Percentiles rank a stretch among this genome's conserved stretches.
These are phyloP conservation scores for Tanacetum coccineum DNA, from an alignment of 129 eudicot genomes.

Conservation along the genomic window DNA sequence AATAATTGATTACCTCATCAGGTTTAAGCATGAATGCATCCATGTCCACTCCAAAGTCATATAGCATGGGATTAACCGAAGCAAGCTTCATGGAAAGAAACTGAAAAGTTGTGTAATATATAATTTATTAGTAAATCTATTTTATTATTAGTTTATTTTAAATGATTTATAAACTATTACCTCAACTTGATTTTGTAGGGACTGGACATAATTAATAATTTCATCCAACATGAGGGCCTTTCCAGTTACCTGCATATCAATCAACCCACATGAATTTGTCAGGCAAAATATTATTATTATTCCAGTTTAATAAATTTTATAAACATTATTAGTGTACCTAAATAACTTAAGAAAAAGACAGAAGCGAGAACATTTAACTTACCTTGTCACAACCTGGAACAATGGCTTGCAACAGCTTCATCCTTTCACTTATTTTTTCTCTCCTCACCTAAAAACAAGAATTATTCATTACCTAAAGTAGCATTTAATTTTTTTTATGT, in stretches of 20 bases:
- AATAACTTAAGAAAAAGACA: slow-evolving; percentile 7
- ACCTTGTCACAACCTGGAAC: slow-evolving; percentile 99
- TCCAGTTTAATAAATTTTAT: slow-evolving; percentile 5
- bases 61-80: slow-evolving; percentile 65
- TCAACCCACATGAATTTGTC: slow-evolving; percentile 68
- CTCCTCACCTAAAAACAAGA: slow-evolving; percentile 69
- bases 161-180: slow-evolving; percentile 19
- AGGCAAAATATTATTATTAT: slow-evolving; percentile 23
- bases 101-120: slow-evolving; percentile 31
- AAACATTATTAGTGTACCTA: background rate
- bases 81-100: slow-evolving; percentile 93
- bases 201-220: slow-evolving; percentile 93
- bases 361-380: slow-evolving; percentile 23
- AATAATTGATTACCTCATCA: slow-evolving; percentile 51
- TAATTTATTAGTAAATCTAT: background rate
- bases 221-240: slow-evolving; percentile 99
- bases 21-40: slow-evolving; percentile 65
- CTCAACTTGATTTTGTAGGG: slow-evolving; percentile 98
- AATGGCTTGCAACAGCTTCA: slow-evolving; percentile 81
- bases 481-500: background rate
- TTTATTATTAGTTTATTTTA: background rate
- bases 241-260: slow-evolving; percentile 74
- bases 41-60: slow-evolving; percentile 79
- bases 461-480: background rate
- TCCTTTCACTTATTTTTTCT: slow-evolving; percentile 95